phyloP scores from a whole-genome alignment of 2,329 filamentous ascomycete species.

The Pseudopyrenochaeta lycopersici region DNA sequence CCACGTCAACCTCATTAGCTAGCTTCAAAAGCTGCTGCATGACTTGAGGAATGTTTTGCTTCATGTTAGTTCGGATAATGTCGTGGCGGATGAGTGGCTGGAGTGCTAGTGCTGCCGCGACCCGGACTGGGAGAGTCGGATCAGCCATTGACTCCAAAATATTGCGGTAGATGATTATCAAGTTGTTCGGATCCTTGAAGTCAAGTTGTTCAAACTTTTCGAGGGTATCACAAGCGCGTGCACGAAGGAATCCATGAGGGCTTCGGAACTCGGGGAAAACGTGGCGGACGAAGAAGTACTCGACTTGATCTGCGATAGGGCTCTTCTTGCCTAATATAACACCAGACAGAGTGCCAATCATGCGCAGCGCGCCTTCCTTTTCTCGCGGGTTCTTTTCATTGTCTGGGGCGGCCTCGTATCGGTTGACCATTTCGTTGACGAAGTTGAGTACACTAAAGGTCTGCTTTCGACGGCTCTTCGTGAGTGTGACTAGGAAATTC shows the following conservation, averaged over 20 bases:
- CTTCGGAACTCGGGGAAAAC: conserved; percentile 98
- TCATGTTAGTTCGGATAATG: conserved; percentile 92
- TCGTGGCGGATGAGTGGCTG: conserved; percentile 97
- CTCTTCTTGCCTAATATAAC: conserved; percentile 98
- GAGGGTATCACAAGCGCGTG: conserved; percentile 93
- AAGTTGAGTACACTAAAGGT: conserved; percentile 95
- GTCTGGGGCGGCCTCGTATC: conserved; percentile 84
- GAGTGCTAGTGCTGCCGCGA: conserved; percentile 91
- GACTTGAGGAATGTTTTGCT: conserved; percentile 96
- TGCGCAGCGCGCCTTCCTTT: conserved; percentile 94
- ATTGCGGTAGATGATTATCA: conserved; percentile 94
- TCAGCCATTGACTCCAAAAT: conserved; percentile 98
- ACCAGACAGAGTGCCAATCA: conserved; percentile 94
- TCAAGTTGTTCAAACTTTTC: conserved; percentile 98
- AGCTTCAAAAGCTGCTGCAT: conserved; percentile 99
- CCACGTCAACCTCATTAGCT: conserved; percentile 97
- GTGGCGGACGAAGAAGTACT: conserved; percentile 98
- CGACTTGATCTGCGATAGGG: conserved; percentile 95
- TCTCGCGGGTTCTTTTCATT: conserved; percentile 92
- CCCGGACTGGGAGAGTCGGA: conserved; percentile 88
- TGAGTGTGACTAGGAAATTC: conserved; percentile 94
- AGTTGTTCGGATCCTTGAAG: conserved; percentile 95
- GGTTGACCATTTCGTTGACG: conserved; percentile 92
- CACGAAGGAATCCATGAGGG: conserved; percentile 88
- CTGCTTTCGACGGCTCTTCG: conserved; percentile 93